These are phyloP conservation scores for Aspergillus bridgeri DNA, from an alignment of 495 filamentous ascomycete genomes.

Conservation along the genomic window DNA sequence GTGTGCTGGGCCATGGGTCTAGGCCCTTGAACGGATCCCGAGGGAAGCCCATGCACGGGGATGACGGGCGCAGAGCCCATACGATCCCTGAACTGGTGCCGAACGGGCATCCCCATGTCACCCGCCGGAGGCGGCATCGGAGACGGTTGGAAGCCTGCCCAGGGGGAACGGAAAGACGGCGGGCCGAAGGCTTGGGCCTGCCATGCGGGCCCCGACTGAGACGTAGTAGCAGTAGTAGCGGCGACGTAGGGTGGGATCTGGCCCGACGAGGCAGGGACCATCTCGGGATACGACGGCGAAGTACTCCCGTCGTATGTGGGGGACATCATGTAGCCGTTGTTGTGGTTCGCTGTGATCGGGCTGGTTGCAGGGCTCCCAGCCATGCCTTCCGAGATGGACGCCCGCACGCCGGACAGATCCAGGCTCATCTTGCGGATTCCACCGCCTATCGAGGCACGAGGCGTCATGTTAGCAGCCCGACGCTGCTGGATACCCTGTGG, in stretches of 20 bases:
- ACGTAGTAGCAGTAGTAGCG: conserved; percentile 3
- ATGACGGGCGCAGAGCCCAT: conserved; percentile 39
- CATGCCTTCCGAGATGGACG: conserved; percentile 29
- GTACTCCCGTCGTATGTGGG: conserved; percentile 26
- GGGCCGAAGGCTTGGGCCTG: conserved; percentile 6
- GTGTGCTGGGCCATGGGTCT: conserved; percentile 13
- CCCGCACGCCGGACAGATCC: conserved; percentile 35
- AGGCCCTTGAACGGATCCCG: conserved; percentile 2
- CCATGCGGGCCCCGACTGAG: conserved; percentile 17
- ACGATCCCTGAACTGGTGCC: conserved; percentile 40
- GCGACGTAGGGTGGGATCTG: conserved; percentile 32
- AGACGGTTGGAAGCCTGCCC: conserved; percentile 20
- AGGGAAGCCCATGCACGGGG: conserved; percentile 24
- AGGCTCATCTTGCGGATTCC: conserved; percentile 40
- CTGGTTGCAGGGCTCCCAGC: conserved; percentile 26
- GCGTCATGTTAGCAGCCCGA: conserved; percentile 23
- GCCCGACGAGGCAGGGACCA: conserved; percentile 14
- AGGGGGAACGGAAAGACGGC: conserved; percentile 17
- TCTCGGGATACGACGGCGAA: conserved; percentile 24
- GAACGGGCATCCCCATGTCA: conserved; percentile 24
- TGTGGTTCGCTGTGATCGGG: conserved; percentile 20
- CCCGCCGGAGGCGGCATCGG: conserved; percentile 22
- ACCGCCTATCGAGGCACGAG: conserved; percentile 29
- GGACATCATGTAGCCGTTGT: conserved; percentile 29
- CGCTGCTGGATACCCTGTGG: conserved; percentile 17